Evolutionary conservation across 129 eudicot species (phyloP).

Genomic region (Solidago caesia): DNA sequence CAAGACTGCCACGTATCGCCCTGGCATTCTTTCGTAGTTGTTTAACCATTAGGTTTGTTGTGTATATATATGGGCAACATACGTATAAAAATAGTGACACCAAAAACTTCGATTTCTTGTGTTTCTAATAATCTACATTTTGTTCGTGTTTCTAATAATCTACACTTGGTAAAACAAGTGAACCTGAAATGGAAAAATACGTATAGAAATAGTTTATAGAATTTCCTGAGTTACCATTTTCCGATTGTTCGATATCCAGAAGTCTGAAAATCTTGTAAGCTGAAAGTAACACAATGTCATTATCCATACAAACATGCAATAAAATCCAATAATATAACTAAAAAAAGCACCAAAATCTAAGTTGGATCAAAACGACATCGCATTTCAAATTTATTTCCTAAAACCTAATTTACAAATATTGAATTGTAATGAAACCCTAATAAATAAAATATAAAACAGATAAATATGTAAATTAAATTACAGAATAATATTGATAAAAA

Average conservation of each 20-base stretch:
- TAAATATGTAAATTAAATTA: background rate
- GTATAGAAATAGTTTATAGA: background rate
- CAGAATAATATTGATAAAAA: background rate
- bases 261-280: conserved; percentile 15
- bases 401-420: conserved; percentile 28
- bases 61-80: too few species aligned
- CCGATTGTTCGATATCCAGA: conserved; percentile 9
- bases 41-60: too few species aligned
- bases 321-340: conserved; percentile 1
- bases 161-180: background rate
- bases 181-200: background rate
- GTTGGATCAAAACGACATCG: background rate
- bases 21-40: too few species aligned
- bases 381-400: conserved; percentile 1
- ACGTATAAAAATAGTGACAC: too few species aligned
- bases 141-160: too few species aligned
- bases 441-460: background rate
- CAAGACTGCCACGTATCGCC: too few species aligned
- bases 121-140: too few species aligned
- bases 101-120: too few species aligned
- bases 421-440: background rate
- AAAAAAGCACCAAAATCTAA: background rate
- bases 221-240: conserved; percentile 26
- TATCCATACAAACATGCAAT: background rate
- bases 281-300: conserved; percentile 18